A percentile compares a stretch with the other conserved stretches of the same genome.
phyloP scores from a whole-genome alignment of 176 grass and related monocot species.

The Rhynchospora tenuis region DNA sequence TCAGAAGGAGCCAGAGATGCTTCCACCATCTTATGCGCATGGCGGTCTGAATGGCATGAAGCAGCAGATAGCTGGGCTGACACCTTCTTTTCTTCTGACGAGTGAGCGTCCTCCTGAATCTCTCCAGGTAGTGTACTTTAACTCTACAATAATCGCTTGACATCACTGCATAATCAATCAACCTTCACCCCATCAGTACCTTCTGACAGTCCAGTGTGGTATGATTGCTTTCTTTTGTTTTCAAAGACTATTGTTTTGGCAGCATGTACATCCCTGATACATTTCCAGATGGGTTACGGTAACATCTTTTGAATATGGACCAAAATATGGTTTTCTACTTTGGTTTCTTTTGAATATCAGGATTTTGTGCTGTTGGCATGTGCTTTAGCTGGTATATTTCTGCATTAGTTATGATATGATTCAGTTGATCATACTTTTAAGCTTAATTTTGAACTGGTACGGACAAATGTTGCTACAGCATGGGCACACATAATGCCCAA shows the following conservation, averaged over 20 bases:
- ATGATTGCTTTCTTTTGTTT: background rate
- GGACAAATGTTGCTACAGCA: background rate
- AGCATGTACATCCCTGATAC: background rate
- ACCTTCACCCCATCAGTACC: background rate
- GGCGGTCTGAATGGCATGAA: conserved; percentile 31
- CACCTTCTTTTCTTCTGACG: conserved; percentile 20
- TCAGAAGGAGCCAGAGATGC: conserved; percentile 25
- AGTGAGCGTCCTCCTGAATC: conserved; percentile 2
- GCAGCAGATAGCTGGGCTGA: conserved; percentile 18
- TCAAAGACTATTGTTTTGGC: background rate
- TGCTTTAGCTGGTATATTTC: background rate
- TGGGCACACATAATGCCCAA: background rate
- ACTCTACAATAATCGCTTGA: background rate
- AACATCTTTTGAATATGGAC: background rate
- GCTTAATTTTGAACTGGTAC: background rate
- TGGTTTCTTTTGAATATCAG: background rate
- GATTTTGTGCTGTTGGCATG: background rate
- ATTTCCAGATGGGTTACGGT: background rate
- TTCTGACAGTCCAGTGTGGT: background rate
- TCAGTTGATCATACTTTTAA: background rate
- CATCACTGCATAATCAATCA: background rate
- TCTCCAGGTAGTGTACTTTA: conserved; percentile 12
- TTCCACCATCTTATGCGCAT: conserved; percentile 24
- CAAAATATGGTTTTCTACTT: background rate
- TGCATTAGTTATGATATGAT: background rate